Evolutionary conservation across 2,329 filamentous ascomycete species (phyloP).

Genomic region (Chaetomiaceae sp.): DNA sequence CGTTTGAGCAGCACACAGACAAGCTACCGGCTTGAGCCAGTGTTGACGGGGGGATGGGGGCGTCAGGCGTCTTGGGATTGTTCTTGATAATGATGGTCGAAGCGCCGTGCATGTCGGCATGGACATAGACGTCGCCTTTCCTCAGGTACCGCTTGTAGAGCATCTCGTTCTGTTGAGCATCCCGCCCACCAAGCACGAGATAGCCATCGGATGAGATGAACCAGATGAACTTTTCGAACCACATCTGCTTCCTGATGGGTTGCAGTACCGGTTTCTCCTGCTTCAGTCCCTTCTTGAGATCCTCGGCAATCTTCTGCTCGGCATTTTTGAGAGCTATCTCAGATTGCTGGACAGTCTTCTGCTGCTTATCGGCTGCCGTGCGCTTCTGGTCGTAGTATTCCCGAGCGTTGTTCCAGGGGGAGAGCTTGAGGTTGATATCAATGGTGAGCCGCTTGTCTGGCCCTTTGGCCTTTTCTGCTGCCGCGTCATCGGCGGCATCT

Average conservation of each 20-base stretch:
- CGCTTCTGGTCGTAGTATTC: constrained; percentile 91
- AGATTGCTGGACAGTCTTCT: constrained; percentile 80
- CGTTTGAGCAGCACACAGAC: constrained; percentile 67
- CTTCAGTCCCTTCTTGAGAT: constrained; percentile 83
- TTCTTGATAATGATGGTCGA: constrained; percentile 89
- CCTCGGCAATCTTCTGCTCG: constrained; percentile 79
- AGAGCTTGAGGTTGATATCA: constrained; percentile 78
- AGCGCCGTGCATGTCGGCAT: constrained; percentile 83
- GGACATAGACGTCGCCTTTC: constrained; percentile 87
- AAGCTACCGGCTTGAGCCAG: constrained; percentile 84
- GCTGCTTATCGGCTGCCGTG: constrained; percentile 76
- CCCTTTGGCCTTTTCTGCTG: constrained; percentile 37
- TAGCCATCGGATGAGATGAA: constrained; percentile 96
- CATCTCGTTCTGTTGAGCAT: constrained; percentile 84
- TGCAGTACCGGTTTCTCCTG: constrained; percentile 85
- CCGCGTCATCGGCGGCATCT: constrained; percentile 40
- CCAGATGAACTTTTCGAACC: constrained; percentile 97
- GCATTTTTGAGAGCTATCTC: constrained; percentile 81
- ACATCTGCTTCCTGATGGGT: constrained; percentile 76
- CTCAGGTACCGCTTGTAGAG: constrained; percentile 83
- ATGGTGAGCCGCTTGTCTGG: constrained; percentile 60
- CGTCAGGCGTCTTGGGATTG: constrained; percentile 68
- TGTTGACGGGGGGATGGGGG: constrained; percentile 86
- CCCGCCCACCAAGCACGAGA: constrained; percentile 82
- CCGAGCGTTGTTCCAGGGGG: constrained; percentile 83